Conservation (phyloP, 441 rosid genomes). For the Raphanus hybrid region DNA sequence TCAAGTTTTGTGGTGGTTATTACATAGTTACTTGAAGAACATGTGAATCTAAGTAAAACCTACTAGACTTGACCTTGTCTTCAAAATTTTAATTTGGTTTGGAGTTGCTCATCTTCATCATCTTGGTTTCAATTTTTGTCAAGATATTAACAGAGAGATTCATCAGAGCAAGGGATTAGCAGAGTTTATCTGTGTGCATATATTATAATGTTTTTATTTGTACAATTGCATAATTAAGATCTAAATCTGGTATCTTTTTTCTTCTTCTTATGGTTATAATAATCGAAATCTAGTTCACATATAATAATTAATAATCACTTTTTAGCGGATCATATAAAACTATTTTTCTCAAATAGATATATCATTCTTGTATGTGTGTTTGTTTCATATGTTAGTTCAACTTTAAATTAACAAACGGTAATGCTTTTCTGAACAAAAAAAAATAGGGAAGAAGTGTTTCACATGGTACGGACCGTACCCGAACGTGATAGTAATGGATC, state of each 20-base stretch:
- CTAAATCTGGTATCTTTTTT: constrained; percentile 24
- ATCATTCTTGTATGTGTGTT: neutral
- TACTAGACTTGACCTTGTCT: constrained; percentile 7
- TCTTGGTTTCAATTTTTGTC: constrained; percentile 2
- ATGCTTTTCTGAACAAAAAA: neutral
- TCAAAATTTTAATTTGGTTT: constrained; percentile 14
- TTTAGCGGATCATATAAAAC: constrained; percentile 8
- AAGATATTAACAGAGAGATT: constrained; percentile 3
- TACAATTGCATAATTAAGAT: constrained; percentile 21
- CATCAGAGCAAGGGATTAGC: neutral
- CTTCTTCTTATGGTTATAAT: neutral
- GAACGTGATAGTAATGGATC: constrained; percentile 49
- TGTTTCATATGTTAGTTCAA: constrained; percentile 23
- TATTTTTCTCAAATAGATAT: neutral
- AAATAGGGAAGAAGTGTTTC: constrained; percentile 45
- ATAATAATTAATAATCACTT: neutral
- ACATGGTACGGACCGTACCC: constrained; percentile 50
- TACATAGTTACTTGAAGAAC: neutral
- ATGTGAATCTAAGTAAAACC: constrained; percentile 15
- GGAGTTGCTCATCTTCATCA: constrained; percentile 27
- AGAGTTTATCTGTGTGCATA: constrained; percentile 5
- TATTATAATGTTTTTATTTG: neutral
- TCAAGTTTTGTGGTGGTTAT: neutral
- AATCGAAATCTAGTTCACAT: constrained; percentile 3
- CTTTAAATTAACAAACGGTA: constrained; percentile 13